Evolutionary conservation across 768 basidiomycete species (phyloP).

Genomic region (Lentinus brumalis): DNA sequence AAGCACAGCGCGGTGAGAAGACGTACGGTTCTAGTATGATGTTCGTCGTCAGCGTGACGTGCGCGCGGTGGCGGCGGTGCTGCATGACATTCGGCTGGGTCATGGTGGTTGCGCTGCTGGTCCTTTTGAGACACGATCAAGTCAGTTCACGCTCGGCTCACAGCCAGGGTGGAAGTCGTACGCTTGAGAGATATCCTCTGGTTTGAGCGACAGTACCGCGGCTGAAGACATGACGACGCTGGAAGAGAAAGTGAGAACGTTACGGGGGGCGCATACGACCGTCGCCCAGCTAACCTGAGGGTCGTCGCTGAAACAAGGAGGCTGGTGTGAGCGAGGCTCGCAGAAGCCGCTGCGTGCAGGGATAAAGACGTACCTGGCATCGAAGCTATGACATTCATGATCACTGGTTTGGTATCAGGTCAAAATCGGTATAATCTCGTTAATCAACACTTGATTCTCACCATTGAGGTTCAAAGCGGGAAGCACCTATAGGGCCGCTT

Average conservation of each 20-base stretch:
- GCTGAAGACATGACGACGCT: conserved; percentile 18
- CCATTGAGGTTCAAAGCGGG: conserved; percentile 11
- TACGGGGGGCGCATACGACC: no score
- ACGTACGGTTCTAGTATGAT: background rate
- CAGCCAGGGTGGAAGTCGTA: background rate
- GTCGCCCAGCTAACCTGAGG: background rate
- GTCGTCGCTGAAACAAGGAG: conserved; percentile 5
- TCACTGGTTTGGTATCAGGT: background rate
- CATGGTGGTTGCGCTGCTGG: background rate
- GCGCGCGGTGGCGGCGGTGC: background rate
- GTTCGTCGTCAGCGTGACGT: background rate
- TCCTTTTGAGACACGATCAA: background rate
- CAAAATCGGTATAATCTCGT: background rate
- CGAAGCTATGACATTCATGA: conserved; percentile 19
- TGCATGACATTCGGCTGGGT: background rate
- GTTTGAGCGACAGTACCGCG: conserved; percentile 12
- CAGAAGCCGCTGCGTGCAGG: no score
- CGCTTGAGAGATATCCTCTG: background rate
- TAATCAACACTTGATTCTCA: background rate
- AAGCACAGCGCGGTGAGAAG: background rate
- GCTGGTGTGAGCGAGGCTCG: background rate
- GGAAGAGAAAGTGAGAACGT: no score
- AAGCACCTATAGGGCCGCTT: background rate
- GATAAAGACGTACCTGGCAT: conserved; percentile 8
- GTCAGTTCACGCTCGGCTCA: background rate